phyloP scores from a whole-genome alignment of 2,329 filamentous ascomycete species.

The Claviceps sp. region DNA sequence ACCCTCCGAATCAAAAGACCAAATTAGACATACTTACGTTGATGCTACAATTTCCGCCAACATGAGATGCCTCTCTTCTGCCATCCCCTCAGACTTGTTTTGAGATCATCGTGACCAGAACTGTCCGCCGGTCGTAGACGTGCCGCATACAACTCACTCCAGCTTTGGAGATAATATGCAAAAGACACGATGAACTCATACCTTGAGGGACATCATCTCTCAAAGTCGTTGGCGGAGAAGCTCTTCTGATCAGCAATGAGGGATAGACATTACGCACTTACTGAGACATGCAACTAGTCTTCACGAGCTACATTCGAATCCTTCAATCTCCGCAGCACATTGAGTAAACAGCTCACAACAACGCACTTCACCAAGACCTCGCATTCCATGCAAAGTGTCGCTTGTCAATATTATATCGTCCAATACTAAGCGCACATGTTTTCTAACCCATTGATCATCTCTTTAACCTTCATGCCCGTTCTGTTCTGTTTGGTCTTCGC shows the following conservation, averaged over 20 bases:
- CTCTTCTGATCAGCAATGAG: too few species aligned
- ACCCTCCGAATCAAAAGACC: background rate
- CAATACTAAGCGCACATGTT: constrained; percentile 1
- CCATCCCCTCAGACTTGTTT: background rate
- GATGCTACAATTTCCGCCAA: background rate
- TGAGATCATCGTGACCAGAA: background rate
- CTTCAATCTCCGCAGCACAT: background rate
- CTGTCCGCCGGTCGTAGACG: background rate
- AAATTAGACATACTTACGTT: background rate
- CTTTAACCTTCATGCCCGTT: background rate
- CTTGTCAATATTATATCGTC: constrained; percentile 2
- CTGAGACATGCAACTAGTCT: background rate
- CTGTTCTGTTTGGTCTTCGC: background rate
- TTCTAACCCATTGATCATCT: constrained; percentile 3
- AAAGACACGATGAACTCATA: too few species aligned
- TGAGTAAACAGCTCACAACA: background rate
- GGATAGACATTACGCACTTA: too few species aligned
- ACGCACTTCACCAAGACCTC: background rate
- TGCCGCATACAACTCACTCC: background rate
- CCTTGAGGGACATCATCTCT: too few species aligned
- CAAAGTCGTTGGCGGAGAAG: too few species aligned
- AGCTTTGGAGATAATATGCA: too few species aligned
- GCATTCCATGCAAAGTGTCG: background rate
- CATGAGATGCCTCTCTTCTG: background rate
- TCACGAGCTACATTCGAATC: background rate